Evolutionary conservation across 1,139 yeast species (phyloP).

Genomic region (Pichia sp.): DNA sequence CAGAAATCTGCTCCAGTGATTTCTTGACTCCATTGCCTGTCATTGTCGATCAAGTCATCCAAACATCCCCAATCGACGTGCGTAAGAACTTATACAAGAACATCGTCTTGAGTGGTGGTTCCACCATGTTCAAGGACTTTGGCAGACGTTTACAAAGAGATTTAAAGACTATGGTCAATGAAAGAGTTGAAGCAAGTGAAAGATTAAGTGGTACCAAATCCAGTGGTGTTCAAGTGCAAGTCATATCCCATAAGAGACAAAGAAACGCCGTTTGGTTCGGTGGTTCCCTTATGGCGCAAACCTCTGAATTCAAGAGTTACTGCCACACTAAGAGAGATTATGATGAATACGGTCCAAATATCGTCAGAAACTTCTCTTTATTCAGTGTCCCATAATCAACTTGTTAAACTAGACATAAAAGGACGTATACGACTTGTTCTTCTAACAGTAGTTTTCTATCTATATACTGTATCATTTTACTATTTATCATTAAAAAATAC

Average conservation of each 20-base stretch:
- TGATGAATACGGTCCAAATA: slow-evolving; percentile 97
- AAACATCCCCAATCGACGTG: slow-evolving; percentile 95
- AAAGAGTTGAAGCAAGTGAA: slow-evolving; percentile 83
- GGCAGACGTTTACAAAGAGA: slow-evolving; percentile 98
- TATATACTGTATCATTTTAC: background rate
- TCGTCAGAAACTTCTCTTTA: slow-evolving; percentile 93
- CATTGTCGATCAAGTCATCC: slow-evolving; percentile 94
- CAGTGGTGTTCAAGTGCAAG: slow-evolving; percentile 96
- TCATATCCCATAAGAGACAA: slow-evolving; percentile 95
- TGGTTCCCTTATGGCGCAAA: slow-evolving; percentile 94
- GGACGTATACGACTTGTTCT: background rate
- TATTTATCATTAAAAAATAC: background rate
- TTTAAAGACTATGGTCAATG: slow-evolving; percentile 81
- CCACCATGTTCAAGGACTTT: slow-evolving; percentile 98
- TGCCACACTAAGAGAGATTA: slow-evolving; percentile 97
- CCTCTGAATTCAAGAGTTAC: slow-evolving; percentile 93
- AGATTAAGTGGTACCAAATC: slow-evolving; percentile 77
- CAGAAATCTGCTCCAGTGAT: slow-evolving; percentile 95
- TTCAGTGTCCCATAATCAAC: slow-evolving; percentile 74
- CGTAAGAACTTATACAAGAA: slow-evolving; percentile 95
- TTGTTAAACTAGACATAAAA: background rate
- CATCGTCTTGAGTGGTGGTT: slow-evolving; percentile 96
- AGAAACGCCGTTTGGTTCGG: slow-evolving; percentile 99
- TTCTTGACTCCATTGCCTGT: slow-evolving; percentile 94
- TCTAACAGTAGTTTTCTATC: background rate